phyloP scores from a whole-genome alignment of 495 filamentous ascomycete species.

The Penicillium lagena region DNA sequence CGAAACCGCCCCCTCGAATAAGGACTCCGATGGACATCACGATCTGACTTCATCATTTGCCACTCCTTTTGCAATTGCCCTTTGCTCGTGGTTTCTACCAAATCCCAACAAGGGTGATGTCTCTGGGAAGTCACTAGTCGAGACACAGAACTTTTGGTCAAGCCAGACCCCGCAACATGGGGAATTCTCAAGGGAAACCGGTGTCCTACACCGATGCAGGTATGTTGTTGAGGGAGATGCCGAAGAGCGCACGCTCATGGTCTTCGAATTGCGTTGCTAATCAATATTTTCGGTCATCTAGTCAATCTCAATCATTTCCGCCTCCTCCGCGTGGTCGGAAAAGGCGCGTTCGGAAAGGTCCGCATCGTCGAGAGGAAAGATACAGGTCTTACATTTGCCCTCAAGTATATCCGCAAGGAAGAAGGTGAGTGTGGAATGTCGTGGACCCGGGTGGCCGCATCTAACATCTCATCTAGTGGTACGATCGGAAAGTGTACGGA shows the following conservation, averaged over 20 bases:
- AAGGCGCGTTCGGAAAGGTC: conserved; percentile 97
- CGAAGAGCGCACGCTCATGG: no score
- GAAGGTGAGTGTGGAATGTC: conserved; percentile 58
- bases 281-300: conserved; percentile 20
- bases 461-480: conserved; percentile 58
- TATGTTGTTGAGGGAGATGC: conserved; percentile 36
- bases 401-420: conserved; percentile 99
- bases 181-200: conserved; percentile 90
- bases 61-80: neutral
- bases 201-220: conserved; percentile 89
- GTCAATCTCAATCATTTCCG: conserved; percentile 98
- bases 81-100: no score
- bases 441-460: neutral
- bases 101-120: conserved; percentile 25
- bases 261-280: no score
- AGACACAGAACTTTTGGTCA: conserved; percentile 13
- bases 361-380: conserved; percentile 98
- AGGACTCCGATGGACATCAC: conserved; percentile 10
- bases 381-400: conserved; percentile 83
- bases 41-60: conserved; percentile 7
- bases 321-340: conserved; percentile 89
- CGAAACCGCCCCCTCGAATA: conserved; percentile 4
- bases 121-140: conserved; percentile 16
- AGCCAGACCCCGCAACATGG: conserved; percentile 53
- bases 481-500: conserved; percentile 92